Conservation (phyloP, 306 rosid genomes). For the Trifolium fragiferum region DNA sequence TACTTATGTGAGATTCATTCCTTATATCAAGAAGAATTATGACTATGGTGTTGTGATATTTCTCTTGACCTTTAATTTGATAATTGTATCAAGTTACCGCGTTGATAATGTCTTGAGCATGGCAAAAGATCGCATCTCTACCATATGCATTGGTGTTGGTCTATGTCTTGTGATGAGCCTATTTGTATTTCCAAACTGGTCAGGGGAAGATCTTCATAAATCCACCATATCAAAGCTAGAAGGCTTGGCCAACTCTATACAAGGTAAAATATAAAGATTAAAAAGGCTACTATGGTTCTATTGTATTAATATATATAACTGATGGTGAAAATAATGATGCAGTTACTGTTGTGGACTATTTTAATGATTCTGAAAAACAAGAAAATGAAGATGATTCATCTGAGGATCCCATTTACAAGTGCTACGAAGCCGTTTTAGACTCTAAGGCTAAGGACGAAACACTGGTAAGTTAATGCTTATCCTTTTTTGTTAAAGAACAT, state of each 20-base stretch:
- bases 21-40: constrained; percentile 79
- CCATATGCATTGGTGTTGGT: constrained; percentile 82
- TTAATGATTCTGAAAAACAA: constrained; percentile 44
- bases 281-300: neutral
- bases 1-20: constrained; percentile 85
- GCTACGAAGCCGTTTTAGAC: constrained; percentile 89
- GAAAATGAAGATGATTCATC: constrained; percentile 45
- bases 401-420: constrained; percentile 64
- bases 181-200: constrained; percentile 86
- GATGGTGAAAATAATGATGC: constrained; percentile 45
- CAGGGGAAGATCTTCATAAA: constrained; percentile 87
- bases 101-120: constrained; percentile 59
- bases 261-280: constrained; percentile 55
- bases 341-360: constrained; percentile 82
- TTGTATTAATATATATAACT: constrained; percentile 5
- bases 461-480: constrained; percentile 49
- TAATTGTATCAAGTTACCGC: constrained; percentile 85
- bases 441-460: constrained; percentile 84
- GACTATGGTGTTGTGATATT: constrained; percentile 90
- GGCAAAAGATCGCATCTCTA: constrained; percentile 70
- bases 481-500: constrained; percentile 25
- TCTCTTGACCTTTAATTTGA: constrained; percentile 84
- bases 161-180: constrained; percentile 78
- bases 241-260: constrained; percentile 78
- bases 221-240: constrained; percentile 74